These are phyloP conservation scores for Yarrowia sp. DNA, from an alignment of 805 yeast species.

Conservation along the genomic window DNA sequence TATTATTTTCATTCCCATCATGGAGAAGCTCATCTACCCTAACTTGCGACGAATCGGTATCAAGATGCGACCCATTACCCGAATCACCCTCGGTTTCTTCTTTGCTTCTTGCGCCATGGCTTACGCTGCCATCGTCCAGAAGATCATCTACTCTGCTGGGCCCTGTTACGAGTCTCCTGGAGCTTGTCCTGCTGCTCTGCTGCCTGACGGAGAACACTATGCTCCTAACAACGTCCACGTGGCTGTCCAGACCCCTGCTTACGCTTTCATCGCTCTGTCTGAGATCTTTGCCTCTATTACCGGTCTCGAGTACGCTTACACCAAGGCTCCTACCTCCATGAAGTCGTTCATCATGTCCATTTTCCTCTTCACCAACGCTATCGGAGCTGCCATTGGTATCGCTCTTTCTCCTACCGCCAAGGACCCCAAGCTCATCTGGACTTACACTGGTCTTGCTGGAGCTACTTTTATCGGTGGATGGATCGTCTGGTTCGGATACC, in stretches of 20 bases:
- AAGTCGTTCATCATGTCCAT: constrained; percentile 60
- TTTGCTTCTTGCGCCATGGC: constrained; percentile 65
- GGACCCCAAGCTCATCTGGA: constrained; percentile 71
- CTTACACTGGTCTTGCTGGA: constrained; percentile 60
- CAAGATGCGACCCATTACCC: constrained; percentile 66
- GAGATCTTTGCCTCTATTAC: constrained; percentile 80
- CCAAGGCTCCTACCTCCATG: constrained; percentile 73
- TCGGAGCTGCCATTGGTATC: constrained; percentile 74
- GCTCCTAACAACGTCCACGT: constrained; percentile 58
- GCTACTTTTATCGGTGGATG: constrained; percentile 60
- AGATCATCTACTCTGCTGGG: constrained; percentile 63
- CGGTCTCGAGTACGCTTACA: constrained; percentile 80
- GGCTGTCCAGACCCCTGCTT: constrained; percentile 71
- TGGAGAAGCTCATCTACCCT: constrained; percentile 61
- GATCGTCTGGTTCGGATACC: constrained; percentile 60
- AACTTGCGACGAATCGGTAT: constrained; percentile 48
- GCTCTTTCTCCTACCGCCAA: constrained; percentile 64
- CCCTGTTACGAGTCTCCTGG: constrained; percentile 70
- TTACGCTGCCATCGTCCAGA: constrained; percentile 74
- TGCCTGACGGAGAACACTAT: constrained; percentile 31
- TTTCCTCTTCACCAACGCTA: constrained; percentile 69
- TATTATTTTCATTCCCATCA: constrained; percentile 73
- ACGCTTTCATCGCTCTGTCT: constrained; percentile 67
- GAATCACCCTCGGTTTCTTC: constrained; percentile 68
- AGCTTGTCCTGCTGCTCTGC: constrained; percentile 48